phyloP scores from a whole-genome alignment of 2,329 filamentous ascomycete genomes.

The Anthostomella pinea region DNA sequence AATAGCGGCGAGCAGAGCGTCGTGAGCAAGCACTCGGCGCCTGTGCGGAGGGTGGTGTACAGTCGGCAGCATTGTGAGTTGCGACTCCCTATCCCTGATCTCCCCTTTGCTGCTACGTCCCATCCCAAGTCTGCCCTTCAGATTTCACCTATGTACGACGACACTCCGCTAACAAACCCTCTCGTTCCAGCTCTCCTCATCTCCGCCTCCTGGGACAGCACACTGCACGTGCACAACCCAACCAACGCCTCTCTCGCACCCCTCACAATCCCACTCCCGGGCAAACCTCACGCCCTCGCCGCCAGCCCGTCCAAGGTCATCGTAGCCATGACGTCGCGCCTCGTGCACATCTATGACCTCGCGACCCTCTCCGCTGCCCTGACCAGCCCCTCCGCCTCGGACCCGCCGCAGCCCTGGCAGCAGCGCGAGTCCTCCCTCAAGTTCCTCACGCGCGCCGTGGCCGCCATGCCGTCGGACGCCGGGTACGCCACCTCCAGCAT shows the following conservation, averaged over 20 bases:
- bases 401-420: constrained; percentile 74
- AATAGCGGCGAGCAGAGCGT: constrained; percentile 68
- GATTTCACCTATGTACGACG: no score
- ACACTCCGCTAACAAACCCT: constrained; percentile 10
- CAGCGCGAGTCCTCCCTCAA: constrained; percentile 90
- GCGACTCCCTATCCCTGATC: background rate
- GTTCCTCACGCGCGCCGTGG: constrained; percentile 89
- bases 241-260: constrained; percentile 49
- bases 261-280: constrained; percentile 69
- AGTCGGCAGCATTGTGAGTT: constrained; percentile 66
- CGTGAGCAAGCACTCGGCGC: constrained; percentile 73
- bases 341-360: constrained; percentile 94
- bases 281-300: constrained; percentile 86
- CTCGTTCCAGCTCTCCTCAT: constrained; percentile 63
- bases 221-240: constrained; percentile 78
- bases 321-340: constrained; percentile 89
- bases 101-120: no score
- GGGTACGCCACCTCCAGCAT: constrained; percentile 92
- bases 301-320: constrained; percentile 77
- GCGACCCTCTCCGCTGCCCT: constrained; percentile 59
- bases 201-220: constrained; percentile 91
- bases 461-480: constrained; percentile 94
- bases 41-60: constrained; percentile 82
- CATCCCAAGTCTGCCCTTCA: no score
- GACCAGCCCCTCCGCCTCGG: constrained; percentile 43